A percentile compares a stretch with the other conserved stretches of the same genome.
phyloP scores from a whole-genome alignment of 345 rosid species.

The Lumnitzera racemosa region DNA sequence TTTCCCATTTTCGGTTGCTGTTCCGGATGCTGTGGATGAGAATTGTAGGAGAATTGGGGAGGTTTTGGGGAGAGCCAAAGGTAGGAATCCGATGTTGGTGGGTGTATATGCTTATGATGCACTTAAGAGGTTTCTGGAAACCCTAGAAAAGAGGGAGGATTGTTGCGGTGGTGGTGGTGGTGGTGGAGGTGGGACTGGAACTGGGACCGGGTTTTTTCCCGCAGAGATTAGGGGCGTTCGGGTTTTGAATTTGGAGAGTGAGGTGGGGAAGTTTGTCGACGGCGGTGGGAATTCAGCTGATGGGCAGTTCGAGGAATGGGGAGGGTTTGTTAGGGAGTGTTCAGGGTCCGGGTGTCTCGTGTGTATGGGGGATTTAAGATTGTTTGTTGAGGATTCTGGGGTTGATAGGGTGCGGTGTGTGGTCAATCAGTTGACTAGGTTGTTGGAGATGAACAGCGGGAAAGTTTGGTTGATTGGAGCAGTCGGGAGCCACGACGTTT shows the following conservation, averaged over 20 bases:
- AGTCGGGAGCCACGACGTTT: constrained; percentile 46
- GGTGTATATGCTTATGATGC: constrained; percentile 52
- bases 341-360: constrained; percentile 27
- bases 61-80: constrained; percentile 35
- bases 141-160: constrained; percentile 23
- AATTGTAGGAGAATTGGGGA: constrained; percentile 47
- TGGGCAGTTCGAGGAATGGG: constrained; percentile 39
- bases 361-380: constrained; percentile 59
- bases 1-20: constrained; percentile 24
- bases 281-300: constrained; percentile 20
- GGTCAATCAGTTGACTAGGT: constrained; percentile 38
- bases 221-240: constrained; percentile 33
- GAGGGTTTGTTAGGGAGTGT: constrained; percentile 27
- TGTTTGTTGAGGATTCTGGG: constrained; percentile 10
- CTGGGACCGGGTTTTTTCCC: constrained; percentile 16
- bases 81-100: constrained; percentile 68
- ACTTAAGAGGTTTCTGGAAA: constrained; percentile 36
- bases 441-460: constrained; percentile 31
- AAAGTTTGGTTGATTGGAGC: constrained; percentile 67
- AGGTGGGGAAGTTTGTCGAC: constrained; percentile 20
- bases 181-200: too few relatives aligned
- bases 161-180: constrained; percentile 13
- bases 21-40: constrained; percentile 30
- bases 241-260: constrained; percentile 32
- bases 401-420: constrained; percentile 25